Evolutionary conservation across 352 stramenopile genomes (phyloP), one percentile per base, ranked within the genome.

Genomic region (Pythium rhizo-oryzae): DNA sequence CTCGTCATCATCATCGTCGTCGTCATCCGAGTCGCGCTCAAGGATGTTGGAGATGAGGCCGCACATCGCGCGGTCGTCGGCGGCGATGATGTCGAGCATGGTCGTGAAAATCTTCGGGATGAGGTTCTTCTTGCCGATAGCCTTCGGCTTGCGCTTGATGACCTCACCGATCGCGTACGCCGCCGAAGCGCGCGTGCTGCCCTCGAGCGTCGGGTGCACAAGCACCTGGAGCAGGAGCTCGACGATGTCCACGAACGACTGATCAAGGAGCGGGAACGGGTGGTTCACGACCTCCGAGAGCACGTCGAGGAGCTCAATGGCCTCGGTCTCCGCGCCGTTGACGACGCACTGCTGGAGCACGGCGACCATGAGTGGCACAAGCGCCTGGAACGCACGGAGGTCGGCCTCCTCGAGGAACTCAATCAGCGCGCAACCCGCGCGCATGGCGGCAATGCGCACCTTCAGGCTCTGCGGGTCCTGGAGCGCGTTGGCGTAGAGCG

Each of bases 111-210:
- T 92, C 76, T 90, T 91, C 35, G 76, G 76, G 37, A 94, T 85
- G 9, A 95, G 73, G 44, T 84, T 76, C 72, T 89, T 91, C 84
- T 95, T 96, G 62, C 86, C 87, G 12, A 96, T 78, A 18, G 87
- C 89, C 81, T 96, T 96, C 19, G 88, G 88, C 75, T 96, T 96
- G 72, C 89, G 89, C 76, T 94, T 94, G 58, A 95, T 87, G 67
- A 96, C 91, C 71, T 94, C 86, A 43, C 88, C 87, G 18, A 95
- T 85, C 12, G 85, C 84, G 72, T 90, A 92, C 44, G 81, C 89
- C n/a, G 88, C 88, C 41, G 88, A 90, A 1, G 87, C 84, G 41
- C 87, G 88, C 18, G 87, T 96, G 67, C 78, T 86, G 23, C 85
- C 81, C 65, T 96, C 88, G 18, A 96, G 79, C 63, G 84, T 79